Conservation (phyloP, 2,329 filamentous ascomycete genomes). For the Cercospora sp. region DNA sequence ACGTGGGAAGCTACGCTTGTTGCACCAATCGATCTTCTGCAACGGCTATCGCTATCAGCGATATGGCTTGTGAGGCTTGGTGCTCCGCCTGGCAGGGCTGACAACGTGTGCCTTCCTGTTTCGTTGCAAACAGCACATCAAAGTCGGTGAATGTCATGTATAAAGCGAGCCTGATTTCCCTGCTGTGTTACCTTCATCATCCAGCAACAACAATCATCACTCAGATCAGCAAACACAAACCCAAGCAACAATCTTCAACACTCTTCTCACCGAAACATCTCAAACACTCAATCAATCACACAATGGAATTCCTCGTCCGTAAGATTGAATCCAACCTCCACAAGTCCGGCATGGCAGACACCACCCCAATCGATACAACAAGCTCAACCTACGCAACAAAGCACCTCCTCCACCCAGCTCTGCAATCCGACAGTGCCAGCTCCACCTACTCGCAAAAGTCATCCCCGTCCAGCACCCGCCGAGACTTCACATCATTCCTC, state of each 20-base stretch:
- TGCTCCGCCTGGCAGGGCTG: conserved; percentile 13
- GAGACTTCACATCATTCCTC: conserved; percentile 3
- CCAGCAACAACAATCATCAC: not conserved
- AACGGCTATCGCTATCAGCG: not conserved
- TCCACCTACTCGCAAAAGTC: conserved; percentile 9
- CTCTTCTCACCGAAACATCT: not conserved
- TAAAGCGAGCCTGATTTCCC: not conserved
- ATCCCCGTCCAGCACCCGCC: not conserved
- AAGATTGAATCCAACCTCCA: conserved; percentile 13
- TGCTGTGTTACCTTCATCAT: not conserved
- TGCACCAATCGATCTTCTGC: not conserved
- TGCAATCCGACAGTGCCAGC: not conserved
- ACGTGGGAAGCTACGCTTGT: not conserved
- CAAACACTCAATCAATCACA: not conserved
- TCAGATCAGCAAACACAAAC: not conserved
- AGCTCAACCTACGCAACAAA: not conserved
- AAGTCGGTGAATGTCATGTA: not conserved
- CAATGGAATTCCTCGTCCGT: conserved; percentile 15
- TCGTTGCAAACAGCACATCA: not conserved
- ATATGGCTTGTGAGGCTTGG: conserved; percentile 10
- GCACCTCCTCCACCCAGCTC: not conserved
- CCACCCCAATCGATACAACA: not conserved
- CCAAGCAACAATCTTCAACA: not conserved
- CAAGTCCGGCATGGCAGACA: conserved; percentile 15
- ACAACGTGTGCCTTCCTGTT: not conserved